Base-by-base conservation (phyloP, 2,329 filamentous ascomycete genomes). In the Juglanconis juglandina region DNA sequence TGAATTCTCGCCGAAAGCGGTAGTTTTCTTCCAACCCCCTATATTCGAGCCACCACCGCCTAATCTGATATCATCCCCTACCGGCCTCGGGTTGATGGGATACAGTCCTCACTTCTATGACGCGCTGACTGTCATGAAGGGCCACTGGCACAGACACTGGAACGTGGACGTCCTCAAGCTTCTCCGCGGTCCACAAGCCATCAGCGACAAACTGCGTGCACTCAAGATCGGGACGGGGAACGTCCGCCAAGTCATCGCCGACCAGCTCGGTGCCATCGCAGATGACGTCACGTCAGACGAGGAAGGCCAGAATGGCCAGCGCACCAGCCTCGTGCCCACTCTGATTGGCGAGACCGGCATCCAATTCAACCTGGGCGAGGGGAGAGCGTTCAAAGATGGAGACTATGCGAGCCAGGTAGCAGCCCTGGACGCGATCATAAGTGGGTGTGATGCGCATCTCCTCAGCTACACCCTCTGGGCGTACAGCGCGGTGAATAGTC, bases 31-130 rank as follows among this genome's bases (percentile, higher is more conserved):
- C 47, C 67, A 68, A 57, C 61, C 67, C 3, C 59, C 61, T 5
- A 65, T 68, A 24, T 67, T 68, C 44, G 50, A 61, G 17, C 24
- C 61, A 1, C 67, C 67, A 11, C 66, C 67, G 6, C 61, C 56
- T 32, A 32, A 56, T 11, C 58, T 64, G 14, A 57, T 61, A 32
- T 60, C 60, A 3, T 44, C 47, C 46, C 42, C 47, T 32, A 35
- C 52, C 5, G 24, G 30, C 11, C 8, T 44, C 35, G 52, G 37
- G 4, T 35, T 64, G 7, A 61, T 62, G 50, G 65, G 63, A 6
- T 67, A 67, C 61, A 65, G 64, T 41, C 66, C 66, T 3, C 67
- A 68, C 47, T 68, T 66, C 60, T 68, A 68, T 55, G 67, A 68
- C 49, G 65, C 64, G 3, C 53, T 68, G 10, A 68, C 67, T 5